Evolutionary conservation across 176 grass and related monocot genomes (phyloP), one percentile per base, ranked within the genome.

Genomic region (Triticum turgidum): DNA sequence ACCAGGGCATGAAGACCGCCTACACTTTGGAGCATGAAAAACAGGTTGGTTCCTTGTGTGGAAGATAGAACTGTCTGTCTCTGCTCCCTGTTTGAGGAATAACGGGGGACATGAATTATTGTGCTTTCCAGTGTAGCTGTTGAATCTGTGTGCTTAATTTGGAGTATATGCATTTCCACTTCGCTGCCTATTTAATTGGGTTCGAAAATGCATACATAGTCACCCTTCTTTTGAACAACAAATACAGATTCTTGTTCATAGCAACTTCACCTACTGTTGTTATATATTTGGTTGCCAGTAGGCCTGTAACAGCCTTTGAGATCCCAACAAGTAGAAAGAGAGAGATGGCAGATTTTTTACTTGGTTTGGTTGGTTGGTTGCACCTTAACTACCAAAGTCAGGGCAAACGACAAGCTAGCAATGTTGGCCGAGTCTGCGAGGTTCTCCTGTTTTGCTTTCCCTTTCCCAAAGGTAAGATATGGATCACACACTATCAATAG

Each of bases 11-110:
- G 61, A 54, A 54, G 62, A 12, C 33, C 29, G 27, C 13, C 58
- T 18, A 21, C n/a, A 9, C 14, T 51, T 6, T 39, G 83, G 67
- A 61, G 63, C 84, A 39, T 69, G 75, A 42, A 88, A 69, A 61
- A 42, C 45, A 56, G 63, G 49, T 65, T 79, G 74, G 9, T 39
- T 86, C 21, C 61, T 78, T 86, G 45, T 70, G 42, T 78, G 47
- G 14, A 70, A 10, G 80, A 44, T 44, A 51, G 20, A 78, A 69
- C n/a, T 85, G 13, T 15, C 33, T 78, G 74, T 69, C 41, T 44
- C 74, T 78, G 38, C 9, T 18, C 7, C 24, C 32, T 39, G 45
- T 78, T 69, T 62, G 37, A 76, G 62, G 74, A 69, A 39, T 41
- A 39, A 11, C 5, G 14, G 32, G 61, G 61, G 32, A 37, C n/a